Conservation (phyloP, 345 rosid genomes). For the Cardamine chenopodiifolia region DNA sequence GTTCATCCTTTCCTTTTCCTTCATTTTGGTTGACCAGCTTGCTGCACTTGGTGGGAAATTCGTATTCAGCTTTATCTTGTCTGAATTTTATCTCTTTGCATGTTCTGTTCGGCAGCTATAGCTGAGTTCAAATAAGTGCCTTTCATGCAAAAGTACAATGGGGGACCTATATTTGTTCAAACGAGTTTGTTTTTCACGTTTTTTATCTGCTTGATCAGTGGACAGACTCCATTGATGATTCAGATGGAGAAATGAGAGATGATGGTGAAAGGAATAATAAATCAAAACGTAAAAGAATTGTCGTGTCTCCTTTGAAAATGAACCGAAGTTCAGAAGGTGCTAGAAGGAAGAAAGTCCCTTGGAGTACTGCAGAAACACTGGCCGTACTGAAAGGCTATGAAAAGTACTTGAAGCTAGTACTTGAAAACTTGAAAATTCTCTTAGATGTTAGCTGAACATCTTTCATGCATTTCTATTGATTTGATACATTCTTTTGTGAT, state of each 20-base stretch:
- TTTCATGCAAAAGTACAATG: neutral
- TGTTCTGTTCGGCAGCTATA: neutral
- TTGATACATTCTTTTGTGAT: conserved; percentile 15
- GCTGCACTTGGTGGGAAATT: conserved; percentile 8
- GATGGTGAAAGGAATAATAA: conserved; percentile 19
- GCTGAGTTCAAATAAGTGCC: neutral
- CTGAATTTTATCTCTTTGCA: neutral
- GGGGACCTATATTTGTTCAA: conserved; percentile 10
- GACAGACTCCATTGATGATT: conserved; percentile 43
- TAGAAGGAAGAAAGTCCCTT: conserved; percentile 28
- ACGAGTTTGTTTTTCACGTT: conserved; percentile 5
- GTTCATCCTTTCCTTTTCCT: neutral
- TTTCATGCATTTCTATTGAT: conserved; percentile 17
- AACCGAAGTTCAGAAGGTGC: conserved; percentile 10
- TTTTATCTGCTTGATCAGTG: conserved; percentile 37
- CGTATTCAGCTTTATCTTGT: conserved; percentile 7
- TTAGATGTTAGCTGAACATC: conserved; percentile 18
- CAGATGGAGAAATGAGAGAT: conserved; percentile 21
- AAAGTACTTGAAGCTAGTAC: conserved; percentile 37
- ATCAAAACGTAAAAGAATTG: conserved; percentile 20
- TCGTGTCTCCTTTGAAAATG: conserved; percentile 24
- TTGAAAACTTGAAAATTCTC: conserved; percentile 1
- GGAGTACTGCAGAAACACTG: conserved; percentile 45
- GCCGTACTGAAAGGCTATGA: conserved; percentile 41
- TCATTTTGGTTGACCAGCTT: too few relatives aligned